Base-by-base conservation (phyloP, 768 basidiomycete genomes). In the Russula brevipes region DNA sequence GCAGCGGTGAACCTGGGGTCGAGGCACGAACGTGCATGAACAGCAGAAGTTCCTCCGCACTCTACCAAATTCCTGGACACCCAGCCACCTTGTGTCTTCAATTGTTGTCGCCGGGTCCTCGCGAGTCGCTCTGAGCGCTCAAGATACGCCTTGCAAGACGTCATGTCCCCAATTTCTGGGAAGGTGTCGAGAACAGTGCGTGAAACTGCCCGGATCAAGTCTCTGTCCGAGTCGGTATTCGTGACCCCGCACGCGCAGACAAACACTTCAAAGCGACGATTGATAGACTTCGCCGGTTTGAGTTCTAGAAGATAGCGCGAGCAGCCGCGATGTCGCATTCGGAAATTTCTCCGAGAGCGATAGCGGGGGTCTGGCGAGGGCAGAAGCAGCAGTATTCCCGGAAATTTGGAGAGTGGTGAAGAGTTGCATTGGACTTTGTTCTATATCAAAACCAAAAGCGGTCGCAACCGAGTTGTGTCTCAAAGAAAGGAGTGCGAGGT, bases 181-280 rank as follows among this genome's bases (percentile, higher is more conserved):
- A 24, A 24, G 24, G 24, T 24, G 24, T 24, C 24, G 24, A 24
- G 24, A 24, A 87, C 72, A 2, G 72, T 52, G 35, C 77, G 69
- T 12, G 86, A 85, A 51, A 84, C 82, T 9, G 87, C 87, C 60
- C 76, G 83, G 66, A 88, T 85, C 69, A 72, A 68, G 59, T 88
- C 79, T 8, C 24, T 24, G 24, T 24, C 24, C 24, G 65, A 61
- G 68, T 82, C 81, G 0, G 63, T 73, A 75, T 85, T 86, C 51
- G 74, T 77, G 67, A 81, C 78, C 50, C 86, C 86, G 71, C 87
- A 88, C 10, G 87, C 80, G 58, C 84, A 85, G 50, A 87, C 78
- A 57, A 47, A 45, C 10, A 60, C 44, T 49, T 19, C 53, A 31
- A 45, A 39, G 51, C 57, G 49, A 62, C 12, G 35, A 51, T 54